These are phyloP conservation scores for Trichosporon sp. DNA, from an alignment of 1,284 basidiomycete genomes.

Conservation along the genomic window DNA sequence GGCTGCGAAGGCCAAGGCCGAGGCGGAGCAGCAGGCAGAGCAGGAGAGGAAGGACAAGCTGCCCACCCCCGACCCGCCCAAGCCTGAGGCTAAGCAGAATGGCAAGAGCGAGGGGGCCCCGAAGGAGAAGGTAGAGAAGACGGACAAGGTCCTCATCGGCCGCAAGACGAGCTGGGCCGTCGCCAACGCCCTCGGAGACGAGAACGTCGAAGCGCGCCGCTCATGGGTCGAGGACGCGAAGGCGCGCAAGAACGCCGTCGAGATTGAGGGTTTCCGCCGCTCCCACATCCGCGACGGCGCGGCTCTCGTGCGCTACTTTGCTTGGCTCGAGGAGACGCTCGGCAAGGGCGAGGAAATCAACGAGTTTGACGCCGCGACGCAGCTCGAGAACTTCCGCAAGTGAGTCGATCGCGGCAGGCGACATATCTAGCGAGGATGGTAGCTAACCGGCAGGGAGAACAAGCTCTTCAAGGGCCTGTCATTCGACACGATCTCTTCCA, in stretches of 20 bases:
- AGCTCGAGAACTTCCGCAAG: constrained; percentile 75
- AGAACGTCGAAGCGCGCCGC: constrained; percentile 57
- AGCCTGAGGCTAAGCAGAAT: not conserved
- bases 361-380: constrained; percentile 74
- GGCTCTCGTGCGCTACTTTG: constrained; percentile 79
- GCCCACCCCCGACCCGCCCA: constrained; percentile 7
- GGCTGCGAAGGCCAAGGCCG: constrained; percentile 7
- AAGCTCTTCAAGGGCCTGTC: constrained; percentile 79
- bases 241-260: constrained; percentile 77
- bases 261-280: constrained; percentile 84
- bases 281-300: constrained; percentile 85
- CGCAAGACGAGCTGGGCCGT: constrained; percentile 72
- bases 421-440: too few relatives aligned
- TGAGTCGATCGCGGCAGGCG: too few relatives aligned
- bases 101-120: constrained; percentile 10
- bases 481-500: constrained; percentile 87
- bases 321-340: constrained; percentile 87
- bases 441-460: constrained; percentile 56
- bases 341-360: constrained; percentile 60
- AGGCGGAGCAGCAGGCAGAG: constrained; percentile 8
- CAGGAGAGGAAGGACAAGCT: constrained; percentile 2
- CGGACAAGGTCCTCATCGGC: constrained; percentile 54
- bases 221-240: constrained; percentile 80
- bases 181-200: constrained; percentile 66
- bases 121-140: constrained; percentile 35